Conservation (phyloP, 768 basidiomycete genomes). For the Auriscalpium vulgare region DNA sequence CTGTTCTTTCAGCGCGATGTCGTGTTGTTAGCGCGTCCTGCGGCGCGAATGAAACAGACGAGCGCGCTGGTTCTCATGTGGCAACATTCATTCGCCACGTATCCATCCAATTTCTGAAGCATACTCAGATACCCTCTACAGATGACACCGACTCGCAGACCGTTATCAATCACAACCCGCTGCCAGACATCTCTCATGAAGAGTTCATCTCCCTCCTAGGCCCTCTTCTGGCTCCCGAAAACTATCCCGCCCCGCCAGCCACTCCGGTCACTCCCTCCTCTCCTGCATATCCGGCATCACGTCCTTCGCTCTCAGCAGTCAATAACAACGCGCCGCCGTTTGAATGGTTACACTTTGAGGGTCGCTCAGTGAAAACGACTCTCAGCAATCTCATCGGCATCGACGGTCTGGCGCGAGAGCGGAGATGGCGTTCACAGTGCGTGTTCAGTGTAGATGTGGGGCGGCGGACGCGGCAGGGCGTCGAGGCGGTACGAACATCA, state of each 20-base stretch:
- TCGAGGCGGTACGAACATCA: slow-evolving; percentile 58
- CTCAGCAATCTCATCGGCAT: slow-evolving; percentile 70
- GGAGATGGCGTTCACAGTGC: slow-evolving; percentile 77
- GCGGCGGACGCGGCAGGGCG: slow-evolving; percentile 63
- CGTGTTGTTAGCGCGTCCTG: no score
- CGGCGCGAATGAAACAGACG: no score
- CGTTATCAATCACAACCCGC: slow-evolving; percentile 80
- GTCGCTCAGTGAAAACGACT: slow-evolving; percentile 72
- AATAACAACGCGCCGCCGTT: slow-evolving; percentile 49
- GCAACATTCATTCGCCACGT: no score
- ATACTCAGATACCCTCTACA: slow-evolving; percentile 15
- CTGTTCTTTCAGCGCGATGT: no score
- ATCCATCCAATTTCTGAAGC: no score
- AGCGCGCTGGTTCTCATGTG: no score
- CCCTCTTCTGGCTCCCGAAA: slow-evolving; percentile 77
- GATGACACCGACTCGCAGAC: slow-evolving; percentile 54
- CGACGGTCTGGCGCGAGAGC: slow-evolving; percentile 75
- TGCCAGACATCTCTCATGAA: slow-evolving; percentile 81
- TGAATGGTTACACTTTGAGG: slow-evolving; percentile 85
- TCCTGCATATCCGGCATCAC: slow-evolving; percentile 11
- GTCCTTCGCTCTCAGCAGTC: slow-evolving; percentile 25
- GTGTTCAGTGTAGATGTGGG: slow-evolving; percentile 79
- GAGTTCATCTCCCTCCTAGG: slow-evolving; percentile 77
- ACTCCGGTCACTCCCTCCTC: slow-evolving; percentile 12
- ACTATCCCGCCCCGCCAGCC: slow-evolving; percentile 40